Conservation (phyloP, 768 basidiomycete genomes). For the Polyporus arcularius region DNA sequence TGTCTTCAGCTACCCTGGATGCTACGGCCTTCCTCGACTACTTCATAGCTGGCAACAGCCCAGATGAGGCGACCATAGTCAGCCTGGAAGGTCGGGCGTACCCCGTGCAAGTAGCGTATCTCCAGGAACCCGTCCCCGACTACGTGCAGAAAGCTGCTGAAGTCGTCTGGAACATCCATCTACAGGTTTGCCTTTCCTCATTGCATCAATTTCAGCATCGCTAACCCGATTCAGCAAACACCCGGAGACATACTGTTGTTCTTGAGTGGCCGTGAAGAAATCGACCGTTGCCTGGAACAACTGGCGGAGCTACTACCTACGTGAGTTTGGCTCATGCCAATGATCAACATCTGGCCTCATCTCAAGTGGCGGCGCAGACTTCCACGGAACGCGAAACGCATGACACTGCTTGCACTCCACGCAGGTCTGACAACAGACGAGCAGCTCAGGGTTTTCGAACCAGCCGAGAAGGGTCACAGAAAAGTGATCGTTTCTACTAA, state of each 20-base stretch:
- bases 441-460: constrained; percentile 83
- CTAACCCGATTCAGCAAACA: constrained; percentile 54
- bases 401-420: constrained; percentile 78
- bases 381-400: constrained; percentile 52
- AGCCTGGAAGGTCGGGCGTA: constrained; percentile 93
- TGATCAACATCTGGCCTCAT: no score
- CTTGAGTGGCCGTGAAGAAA: constrained; percentile 94
- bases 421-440: constrained; percentile 88
- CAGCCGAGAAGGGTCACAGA: constrained; percentile 69
- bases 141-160: constrained; percentile 84
- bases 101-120: constrained; percentile 91
- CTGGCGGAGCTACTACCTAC: constrained; percentile 76
- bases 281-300: constrained; percentile 83
- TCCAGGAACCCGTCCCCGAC: constrained; percentile 74
- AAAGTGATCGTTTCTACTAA: constrained; percentile 95
- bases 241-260: constrained; percentile 92
- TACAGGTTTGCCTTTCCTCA: constrained; percentile 53
- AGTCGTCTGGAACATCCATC: constrained; percentile 79
- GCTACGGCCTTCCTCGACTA: constrained; percentile 87
- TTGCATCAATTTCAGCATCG: neutral
- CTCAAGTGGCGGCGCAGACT: constrained; percentile 37
- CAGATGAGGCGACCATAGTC: constrained; percentile 78
- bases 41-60: constrained; percentile 67
- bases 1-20: constrained; percentile 97
- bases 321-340: constrained; percentile 39